Evolutionary conservation across 2,329 filamentous ascomycete genomes (phyloP).

Genomic region (Botrytis galanthina): DNA sequence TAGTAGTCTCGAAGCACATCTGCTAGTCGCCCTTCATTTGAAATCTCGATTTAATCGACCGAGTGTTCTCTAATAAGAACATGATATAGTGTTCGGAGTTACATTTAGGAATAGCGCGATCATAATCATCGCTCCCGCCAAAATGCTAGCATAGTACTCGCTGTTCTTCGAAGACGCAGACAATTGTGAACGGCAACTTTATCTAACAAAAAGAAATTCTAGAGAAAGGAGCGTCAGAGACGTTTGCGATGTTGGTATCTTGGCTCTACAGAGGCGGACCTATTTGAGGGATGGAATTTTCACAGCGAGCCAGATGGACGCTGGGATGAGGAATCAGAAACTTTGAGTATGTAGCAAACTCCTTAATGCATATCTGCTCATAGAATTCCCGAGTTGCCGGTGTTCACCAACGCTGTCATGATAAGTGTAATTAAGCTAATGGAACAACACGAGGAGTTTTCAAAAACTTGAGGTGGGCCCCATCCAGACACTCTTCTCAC

Average conservation of each 20-base stretch:
- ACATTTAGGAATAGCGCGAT: neutral
- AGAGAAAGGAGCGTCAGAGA: neutral
- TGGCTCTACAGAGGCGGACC: neutral
- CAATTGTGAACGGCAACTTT: neutral
- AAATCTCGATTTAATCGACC: neutral
- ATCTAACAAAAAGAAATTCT: neutral
- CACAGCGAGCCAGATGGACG: neutral
- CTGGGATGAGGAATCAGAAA: neutral
- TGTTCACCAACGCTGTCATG: neutral
- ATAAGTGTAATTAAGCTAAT: neutral
- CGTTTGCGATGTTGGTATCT: neutral
- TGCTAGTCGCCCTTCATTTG: neutral
- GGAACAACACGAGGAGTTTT: too few species aligned
- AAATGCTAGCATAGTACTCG: neutral
- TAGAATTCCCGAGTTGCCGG: neutral
- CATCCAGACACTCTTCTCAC: neutral
- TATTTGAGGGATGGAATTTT: neutral
- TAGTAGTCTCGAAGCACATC: neutral
- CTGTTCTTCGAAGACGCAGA: neutral
- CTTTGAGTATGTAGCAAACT: neutral
- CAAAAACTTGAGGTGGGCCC: too few species aligned
- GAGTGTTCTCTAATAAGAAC: neutral
- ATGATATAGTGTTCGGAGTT: accelerated
- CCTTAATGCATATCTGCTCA: neutral
- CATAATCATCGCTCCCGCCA: neutral